A percentile compares a stretch with the other conserved stretches of the same genome.
phyloP scores from a whole-genome alignment of 78 protist species.

The Creolimax fragrantissima region DNA sequence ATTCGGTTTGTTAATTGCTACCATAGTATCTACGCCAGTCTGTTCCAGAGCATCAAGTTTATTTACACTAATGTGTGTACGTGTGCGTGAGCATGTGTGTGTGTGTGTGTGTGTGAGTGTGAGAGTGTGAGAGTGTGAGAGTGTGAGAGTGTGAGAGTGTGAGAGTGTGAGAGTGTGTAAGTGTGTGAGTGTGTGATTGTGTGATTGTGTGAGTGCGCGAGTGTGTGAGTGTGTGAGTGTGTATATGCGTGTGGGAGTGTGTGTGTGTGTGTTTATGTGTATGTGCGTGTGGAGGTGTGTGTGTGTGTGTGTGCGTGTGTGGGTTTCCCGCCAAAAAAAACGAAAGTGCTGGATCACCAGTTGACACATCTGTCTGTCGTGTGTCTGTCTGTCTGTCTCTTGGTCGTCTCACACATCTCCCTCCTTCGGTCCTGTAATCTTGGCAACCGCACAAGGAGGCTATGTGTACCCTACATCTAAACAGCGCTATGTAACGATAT shows the following conservation, averaged over 20 bases:
- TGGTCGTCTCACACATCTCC: no score
- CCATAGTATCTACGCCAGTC: no score
- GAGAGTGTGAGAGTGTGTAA: neutral
- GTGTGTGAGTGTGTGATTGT: neutral
- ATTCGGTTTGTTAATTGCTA: no score
- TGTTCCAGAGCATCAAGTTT: no score
- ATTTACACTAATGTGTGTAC: no score
- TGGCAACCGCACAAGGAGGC: no score
- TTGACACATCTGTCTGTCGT: neutral
- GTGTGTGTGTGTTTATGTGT: neutral
- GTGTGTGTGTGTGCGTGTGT: neutral
- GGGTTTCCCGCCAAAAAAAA: neutral
- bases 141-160: neutral
- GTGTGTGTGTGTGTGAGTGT: neutral
- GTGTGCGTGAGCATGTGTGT: neutral
- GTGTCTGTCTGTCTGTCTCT: neutral
- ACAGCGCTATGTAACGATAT: neutral
- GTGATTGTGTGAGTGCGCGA: neutral
- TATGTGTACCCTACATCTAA: neutral
- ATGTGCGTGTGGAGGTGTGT: neutral
- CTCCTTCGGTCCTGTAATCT: no score
- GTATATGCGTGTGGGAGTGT: neutral
- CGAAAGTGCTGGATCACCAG: neutral
- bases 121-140: neutral
- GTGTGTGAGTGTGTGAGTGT: neutral